A percentile compares a stretch with the other conserved stretches of the same genome.
Conservation (phyloP, 2,329 filamentous ascomycete species). For the Alternaria longipes region DNA sequence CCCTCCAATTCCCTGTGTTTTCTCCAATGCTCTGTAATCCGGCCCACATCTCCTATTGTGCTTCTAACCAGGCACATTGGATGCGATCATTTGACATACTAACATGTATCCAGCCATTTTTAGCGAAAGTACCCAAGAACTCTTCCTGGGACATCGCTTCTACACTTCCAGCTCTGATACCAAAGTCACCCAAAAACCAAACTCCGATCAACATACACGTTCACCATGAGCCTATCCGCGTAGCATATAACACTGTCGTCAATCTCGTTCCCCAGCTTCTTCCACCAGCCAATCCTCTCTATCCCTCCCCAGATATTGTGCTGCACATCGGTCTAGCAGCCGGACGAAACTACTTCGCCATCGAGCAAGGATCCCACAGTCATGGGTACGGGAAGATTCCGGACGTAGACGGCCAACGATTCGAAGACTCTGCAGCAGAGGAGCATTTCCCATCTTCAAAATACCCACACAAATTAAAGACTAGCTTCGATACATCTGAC, state of each 20-base stretch:
- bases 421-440: conserved; percentile 30
- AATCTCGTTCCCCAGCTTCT: conserved; percentile 41
- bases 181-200: conserved; percentile 30
- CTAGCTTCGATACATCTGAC: conserved; percentile 44
- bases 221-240: conserved; percentile 46
- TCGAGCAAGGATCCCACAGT: conserved; percentile 43
- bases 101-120: conserved; percentile 41
- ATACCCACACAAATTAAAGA: conserved; percentile 38
- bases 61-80: background rate
- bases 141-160: conserved; percentile 52
- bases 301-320: conserved; percentile 42
- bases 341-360: conserved; percentile 46
- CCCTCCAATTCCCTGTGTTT: background rate
- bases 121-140: conserved; percentile 43
- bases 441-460: conserved; percentile 24
- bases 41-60: background rate
- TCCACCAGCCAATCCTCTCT: conserved; percentile 27
- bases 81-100: conserved; percentile 8
- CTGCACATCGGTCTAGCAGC: conserved; percentile 53
- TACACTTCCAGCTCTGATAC: conserved; percentile 46
- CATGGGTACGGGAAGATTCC: conserved; percentile 42
- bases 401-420: conserved; percentile 47
- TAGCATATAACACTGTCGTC: conserved; percentile 46
- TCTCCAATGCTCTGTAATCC: background rate
- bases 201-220: conserved; percentile 49